Evolutionary conservation across 176 grass and related monocot species (phyloP).

Genomic region (Carex littledalei): DNA sequence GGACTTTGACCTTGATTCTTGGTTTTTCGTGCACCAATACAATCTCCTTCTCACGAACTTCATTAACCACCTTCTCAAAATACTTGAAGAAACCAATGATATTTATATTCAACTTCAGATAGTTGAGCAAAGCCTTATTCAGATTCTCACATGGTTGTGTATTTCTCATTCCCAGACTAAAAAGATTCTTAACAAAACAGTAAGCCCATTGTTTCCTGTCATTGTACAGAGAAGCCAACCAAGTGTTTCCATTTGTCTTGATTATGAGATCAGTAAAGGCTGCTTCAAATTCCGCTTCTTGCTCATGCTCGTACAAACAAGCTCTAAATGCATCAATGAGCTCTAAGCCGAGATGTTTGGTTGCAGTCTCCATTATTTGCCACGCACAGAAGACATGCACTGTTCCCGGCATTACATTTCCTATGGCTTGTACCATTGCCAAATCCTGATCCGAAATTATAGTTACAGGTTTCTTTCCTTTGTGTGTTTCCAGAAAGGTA

Average conservation of each 20-base stretch:
- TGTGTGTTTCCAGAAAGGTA: not conserved
- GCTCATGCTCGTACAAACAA: not conserved
- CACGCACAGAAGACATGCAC: not conserved
- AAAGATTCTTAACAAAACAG: not conserved
- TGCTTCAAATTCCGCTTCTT: not conserved
- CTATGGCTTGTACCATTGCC: not conserved
- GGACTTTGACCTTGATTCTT: not conserved
- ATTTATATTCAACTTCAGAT: not conserved
- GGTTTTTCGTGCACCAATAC: not conserved
- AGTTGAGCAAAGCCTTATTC: not conserved
- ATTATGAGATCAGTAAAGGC: not conserved
- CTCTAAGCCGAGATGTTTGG: not conserved
- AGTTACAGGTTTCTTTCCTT: conserved; percentile 3
- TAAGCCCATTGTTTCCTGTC: not conserved
- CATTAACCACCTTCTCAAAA: conserved; percentile 1
- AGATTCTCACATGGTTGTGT: not conserved
- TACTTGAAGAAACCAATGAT: not conserved
- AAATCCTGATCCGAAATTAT: not conserved
- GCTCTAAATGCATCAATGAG: not conserved
- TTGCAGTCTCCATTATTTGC: not conserved
- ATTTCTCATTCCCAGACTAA: not conserved
- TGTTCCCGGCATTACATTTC: not conserved
- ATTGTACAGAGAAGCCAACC: not conserved
- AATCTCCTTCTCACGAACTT: not conserved
- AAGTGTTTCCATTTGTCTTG: not conserved